Conservation (phyloP, 306 rosid species). For the Prunus davidiana region DNA sequence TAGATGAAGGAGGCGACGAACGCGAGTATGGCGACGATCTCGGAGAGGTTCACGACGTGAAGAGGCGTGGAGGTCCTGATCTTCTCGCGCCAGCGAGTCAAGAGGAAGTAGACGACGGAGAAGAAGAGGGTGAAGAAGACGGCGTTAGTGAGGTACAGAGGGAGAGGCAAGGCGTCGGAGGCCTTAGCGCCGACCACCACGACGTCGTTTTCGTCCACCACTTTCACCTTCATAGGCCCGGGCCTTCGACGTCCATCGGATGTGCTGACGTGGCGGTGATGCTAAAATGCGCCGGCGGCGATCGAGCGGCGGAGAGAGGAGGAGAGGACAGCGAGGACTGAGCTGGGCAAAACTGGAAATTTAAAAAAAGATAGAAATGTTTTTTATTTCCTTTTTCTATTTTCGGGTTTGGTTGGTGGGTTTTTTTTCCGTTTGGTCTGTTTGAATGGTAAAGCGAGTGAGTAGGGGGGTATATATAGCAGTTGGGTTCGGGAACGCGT, state of each 20-base stretch:
- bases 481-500: not conserved
- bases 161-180: slow-evolving; percentile 33
- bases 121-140: slow-evolving; percentile 67
- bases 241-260: slow-evolving; percentile 49
- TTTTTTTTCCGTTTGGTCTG: not conserved
- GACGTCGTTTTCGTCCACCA: slow-evolving; percentile 8
- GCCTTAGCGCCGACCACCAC: slow-evolving; percentile 16
- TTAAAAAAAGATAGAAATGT: not conserved
- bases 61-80: slow-evolving; percentile 83
- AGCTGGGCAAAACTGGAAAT: not conserved
- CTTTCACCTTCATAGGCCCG: slow-evolving; percentile 13
- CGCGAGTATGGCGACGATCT: slow-evolving; percentile 55
- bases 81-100: slow-evolving; percentile 83
- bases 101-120: slow-evolving; percentile 78
- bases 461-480: slow-evolving; percentile 16
- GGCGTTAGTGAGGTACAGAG: slow-evolving; percentile 58
- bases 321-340: not conserved
- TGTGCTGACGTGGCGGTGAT: not conserved
- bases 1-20: slow-evolving; percentile 69
- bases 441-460: slow-evolving; percentile 15
- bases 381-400: not conserved
- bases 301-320: slow-evolving; percentile 16
- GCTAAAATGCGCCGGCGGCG: slow-evolving; percentile 16
- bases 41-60: slow-evolving; percentile 61
- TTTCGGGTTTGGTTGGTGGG: not conserved